These are phyloP conservation scores for Pleurotus platypus DNA, from an alignment of 768 basidiomycete species.

Conservation along the genomic window DNA sequence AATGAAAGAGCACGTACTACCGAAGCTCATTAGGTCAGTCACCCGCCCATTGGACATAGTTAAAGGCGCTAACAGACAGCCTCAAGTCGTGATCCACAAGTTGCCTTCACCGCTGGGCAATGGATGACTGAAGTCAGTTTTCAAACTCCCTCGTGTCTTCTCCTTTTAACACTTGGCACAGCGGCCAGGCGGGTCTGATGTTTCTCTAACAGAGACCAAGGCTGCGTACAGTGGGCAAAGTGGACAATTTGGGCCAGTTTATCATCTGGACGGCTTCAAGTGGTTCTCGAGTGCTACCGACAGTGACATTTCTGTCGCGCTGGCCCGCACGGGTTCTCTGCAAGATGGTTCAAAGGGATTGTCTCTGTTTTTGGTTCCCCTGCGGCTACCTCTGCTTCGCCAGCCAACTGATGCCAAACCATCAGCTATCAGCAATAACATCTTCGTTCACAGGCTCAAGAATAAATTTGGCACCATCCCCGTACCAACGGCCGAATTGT, in stretches of 20 bases:
- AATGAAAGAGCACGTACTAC: slow-evolving; percentile 55
- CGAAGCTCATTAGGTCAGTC: slow-evolving; percentile 57
- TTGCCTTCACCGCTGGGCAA: slow-evolving; percentile 72
- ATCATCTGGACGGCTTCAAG: slow-evolving; percentile 67
- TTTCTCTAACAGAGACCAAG: slow-evolving; percentile 68
- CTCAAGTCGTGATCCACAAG: slow-evolving; percentile 53
- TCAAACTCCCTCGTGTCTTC: slow-evolving; percentile 24
- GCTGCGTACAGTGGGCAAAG: slow-evolving; percentile 36
- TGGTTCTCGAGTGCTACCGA: slow-evolving; percentile 87
- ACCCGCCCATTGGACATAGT: background rate
- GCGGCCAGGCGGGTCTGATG: slow-evolving; percentile 74
- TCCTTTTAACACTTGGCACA: slow-evolving; percentile 30
- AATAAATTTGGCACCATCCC: slow-evolving; percentile 75
- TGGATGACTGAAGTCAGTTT: slow-evolving; percentile 75
- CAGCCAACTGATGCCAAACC: slow-evolving; percentile 35
- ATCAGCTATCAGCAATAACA: slow-evolving; percentile 55
- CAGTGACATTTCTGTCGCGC: slow-evolving; percentile 64
- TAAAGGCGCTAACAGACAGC: background rate
- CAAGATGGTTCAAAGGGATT: slow-evolving; percentile 59
- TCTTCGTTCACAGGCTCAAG: slow-evolving; percentile 71
- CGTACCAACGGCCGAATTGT: slow-evolving; percentile 74
- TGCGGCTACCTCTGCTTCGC: slow-evolving; percentile 52
- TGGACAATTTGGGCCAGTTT: slow-evolving; percentile 43
- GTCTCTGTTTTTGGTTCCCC: slow-evolving; percentile 73
- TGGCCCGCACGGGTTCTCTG: slow-evolving; percentile 65